Evolutionary conservation across 2,329 filamentous ascomycete species (phyloP).

Genomic region (Elsinoe arachidis): DNA sequence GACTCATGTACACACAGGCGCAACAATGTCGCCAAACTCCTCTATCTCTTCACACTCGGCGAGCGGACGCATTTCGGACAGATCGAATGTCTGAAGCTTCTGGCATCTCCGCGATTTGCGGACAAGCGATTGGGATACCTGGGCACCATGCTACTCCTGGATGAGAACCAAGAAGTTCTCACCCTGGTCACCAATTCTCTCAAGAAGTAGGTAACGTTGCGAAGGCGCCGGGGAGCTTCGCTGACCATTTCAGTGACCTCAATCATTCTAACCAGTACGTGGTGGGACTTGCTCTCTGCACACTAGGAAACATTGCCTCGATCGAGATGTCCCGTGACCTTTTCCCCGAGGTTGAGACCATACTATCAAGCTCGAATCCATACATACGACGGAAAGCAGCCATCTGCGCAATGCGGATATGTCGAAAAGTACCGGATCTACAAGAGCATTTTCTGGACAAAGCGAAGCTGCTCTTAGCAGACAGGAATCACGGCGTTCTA

Average conservation of each 20-base stretch:
- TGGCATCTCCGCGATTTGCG: slow-evolving; percentile 92
- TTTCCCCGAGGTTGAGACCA: slow-evolving; percentile 88
- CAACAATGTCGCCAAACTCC: slow-evolving; percentile 97
- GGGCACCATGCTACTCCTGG: slow-evolving; percentile 88
- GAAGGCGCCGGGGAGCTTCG: background rate
- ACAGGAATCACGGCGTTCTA: slow-evolving; percentile 91
- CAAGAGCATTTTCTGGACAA: slow-evolving; percentile 97
- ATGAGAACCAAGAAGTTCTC: slow-evolving; percentile 97
- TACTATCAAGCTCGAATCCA: slow-evolving; percentile 90
- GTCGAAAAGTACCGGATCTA: slow-evolving; percentile 91
- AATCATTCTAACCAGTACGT: slow-evolving; percentile 98
- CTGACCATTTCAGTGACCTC: slow-evolving; percentile 58
- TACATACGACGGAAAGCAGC: slow-evolving; percentile 96
- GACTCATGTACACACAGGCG: slow-evolving; percentile 48
- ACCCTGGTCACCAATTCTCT: slow-evolving; percentile 96
- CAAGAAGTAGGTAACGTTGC: slow-evolving; percentile 66
- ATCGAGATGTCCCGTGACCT: slow-evolving; percentile 97
- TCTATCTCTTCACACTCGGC: slow-evolving; percentile 95
- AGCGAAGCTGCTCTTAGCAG: slow-evolving; percentile 74
- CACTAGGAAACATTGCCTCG: slow-evolving; percentile 93
- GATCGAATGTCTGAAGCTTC: slow-evolving; percentile 96
- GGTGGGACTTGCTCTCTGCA: slow-evolving; percentile 90
- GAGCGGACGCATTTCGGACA: slow-evolving; percentile 98
- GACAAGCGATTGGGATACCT: slow-evolving; percentile 95
- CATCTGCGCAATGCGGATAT: slow-evolving; percentile 98